Conservation (phyloP, 2,329 filamentous ascomycete genomes). For the Ilyonectria sp. region DNA sequence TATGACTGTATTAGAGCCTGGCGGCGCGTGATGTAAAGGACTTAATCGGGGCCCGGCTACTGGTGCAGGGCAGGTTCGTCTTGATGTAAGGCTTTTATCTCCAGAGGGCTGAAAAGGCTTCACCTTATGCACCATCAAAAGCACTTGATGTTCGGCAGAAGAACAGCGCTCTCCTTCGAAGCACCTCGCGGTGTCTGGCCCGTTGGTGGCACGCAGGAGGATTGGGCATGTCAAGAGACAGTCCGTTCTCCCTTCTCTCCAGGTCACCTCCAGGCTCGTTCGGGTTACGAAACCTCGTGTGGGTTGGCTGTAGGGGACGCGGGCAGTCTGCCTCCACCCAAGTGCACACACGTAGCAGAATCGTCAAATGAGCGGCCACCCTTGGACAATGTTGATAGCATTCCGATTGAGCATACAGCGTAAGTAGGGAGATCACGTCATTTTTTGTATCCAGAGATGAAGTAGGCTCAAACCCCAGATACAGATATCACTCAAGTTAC, state of each 20-base stretch:
- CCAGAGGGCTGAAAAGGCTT: no score
- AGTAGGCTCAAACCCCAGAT: not conserved
- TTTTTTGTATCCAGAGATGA: not conserved
- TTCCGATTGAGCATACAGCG: not conserved
- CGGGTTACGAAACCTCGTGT: not conserved
- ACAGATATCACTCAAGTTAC: not conserved
- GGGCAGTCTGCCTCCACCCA: not conserved
- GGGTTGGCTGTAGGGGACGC: not conserved
- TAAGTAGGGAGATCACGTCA: not conserved
- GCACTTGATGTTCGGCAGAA: no score
- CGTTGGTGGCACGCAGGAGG: not conserved
- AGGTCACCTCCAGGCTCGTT: not conserved
- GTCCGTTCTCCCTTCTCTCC: not conserved
- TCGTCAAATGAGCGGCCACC: not conserved
- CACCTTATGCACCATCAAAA: no score
- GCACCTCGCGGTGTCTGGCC: no score
- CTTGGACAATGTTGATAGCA: not conserved
- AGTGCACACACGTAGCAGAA: not conserved
- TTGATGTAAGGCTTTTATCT: no score
- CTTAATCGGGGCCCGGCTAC: no score
- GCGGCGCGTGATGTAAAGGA: no score
- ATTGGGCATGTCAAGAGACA: not conserved
- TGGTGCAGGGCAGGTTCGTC: no score
- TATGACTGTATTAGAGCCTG: no score
- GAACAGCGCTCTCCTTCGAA: no score